Evolutionary conservation across 2,329 filamentous ascomycete species (phyloP).

Genomic region (Colletotrichum lentis): DNA sequence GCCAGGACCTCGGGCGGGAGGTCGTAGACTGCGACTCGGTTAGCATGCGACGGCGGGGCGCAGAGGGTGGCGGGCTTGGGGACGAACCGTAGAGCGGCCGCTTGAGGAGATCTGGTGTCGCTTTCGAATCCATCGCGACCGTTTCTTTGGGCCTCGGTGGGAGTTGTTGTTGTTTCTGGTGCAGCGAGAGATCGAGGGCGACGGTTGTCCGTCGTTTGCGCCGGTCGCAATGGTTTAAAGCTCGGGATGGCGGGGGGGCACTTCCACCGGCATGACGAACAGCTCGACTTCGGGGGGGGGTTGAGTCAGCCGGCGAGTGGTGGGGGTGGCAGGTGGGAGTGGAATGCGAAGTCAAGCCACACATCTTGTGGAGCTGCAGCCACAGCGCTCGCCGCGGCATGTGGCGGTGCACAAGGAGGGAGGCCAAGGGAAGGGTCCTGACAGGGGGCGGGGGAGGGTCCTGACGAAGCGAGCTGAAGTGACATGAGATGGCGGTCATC

Average conservation of each 20-base stretch:
- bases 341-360: not conserved
- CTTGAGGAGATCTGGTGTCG: conserved; percentile 55
- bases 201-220: not conserved
- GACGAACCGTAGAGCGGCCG: conserved; percentile 61
- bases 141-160: not conserved
- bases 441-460: conserved; percentile 23
- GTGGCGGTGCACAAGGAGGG: conserved; percentile 11
- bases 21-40: conserved; percentile 73
- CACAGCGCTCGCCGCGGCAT: conserved; percentile 12
- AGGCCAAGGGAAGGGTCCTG: not conserved
- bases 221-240: conserved; percentile 25
- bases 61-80: conserved; percentile 23
- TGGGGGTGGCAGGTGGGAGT: too few species aligned
- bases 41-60: conserved; percentile 28
- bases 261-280: conserved; percentile 22
- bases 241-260: conserved; percentile 19
- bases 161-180: not conserved
- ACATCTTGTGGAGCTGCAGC: not conserved
- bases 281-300: conserved; percentile 11
- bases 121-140: conserved; percentile 49
- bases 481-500: conserved; percentile 22
- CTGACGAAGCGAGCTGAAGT: conserved; percentile 16
- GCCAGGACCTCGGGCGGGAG: conserved; percentile 77
- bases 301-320: conserved; percentile 36
- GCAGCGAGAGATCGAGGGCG: not conserved